These are phyloP conservation scores for Ogataea trehaloabstinens DNA, from an alignment of 805 yeast species.

Conservation along the genomic window DNA sequence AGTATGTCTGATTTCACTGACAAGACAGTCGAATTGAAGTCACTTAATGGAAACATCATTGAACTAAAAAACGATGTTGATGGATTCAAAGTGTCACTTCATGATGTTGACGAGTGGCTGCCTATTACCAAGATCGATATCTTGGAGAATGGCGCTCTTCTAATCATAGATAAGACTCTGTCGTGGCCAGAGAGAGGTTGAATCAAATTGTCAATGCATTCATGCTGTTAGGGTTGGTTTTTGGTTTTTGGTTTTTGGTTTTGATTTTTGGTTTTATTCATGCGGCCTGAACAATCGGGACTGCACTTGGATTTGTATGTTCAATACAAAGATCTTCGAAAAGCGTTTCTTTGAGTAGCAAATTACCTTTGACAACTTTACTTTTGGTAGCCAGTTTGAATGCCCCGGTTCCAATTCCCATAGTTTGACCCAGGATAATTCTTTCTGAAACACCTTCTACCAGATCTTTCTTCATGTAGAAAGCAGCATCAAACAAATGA, in stretches of 20 bases:
- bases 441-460: constrained; percentile 98
- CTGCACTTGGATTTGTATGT: neutral
- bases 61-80: constrained; percentile 36
- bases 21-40: constrained; percentile 27
- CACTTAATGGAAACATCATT: constrained; percentile 36
- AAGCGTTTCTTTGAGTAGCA: constrained; percentile 41
- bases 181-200: constrained; percentile 33
- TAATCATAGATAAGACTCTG: constrained; percentile 37
- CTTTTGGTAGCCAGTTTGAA: constrained; percentile 76
- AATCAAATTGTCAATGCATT: neutral
- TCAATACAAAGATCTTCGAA: constrained; percentile 43
- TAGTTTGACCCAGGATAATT: constrained; percentile 95
- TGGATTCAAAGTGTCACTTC: constrained; percentile 33
- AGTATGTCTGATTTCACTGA: constrained; percentile 20
- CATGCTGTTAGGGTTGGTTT: too few species aligned
- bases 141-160: constrained; percentile 45
- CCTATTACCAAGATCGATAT: constrained; percentile 34
- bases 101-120: constrained; percentile 35
- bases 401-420: constrained; percentile 97
- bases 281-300: neutral
- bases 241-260: neutral
- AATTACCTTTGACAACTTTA: constrained; percentile 35
- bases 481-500: constrained; percentile 96
- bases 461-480: constrained; percentile 92
- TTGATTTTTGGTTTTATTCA: neutral